Percentiles rank a stretch among this genome's conserved stretches.
Evolutionary conservation across 2,329 filamentous ascomycete genomes (phyloP).

Genomic region (Stenocarpella maydis): DNA sequence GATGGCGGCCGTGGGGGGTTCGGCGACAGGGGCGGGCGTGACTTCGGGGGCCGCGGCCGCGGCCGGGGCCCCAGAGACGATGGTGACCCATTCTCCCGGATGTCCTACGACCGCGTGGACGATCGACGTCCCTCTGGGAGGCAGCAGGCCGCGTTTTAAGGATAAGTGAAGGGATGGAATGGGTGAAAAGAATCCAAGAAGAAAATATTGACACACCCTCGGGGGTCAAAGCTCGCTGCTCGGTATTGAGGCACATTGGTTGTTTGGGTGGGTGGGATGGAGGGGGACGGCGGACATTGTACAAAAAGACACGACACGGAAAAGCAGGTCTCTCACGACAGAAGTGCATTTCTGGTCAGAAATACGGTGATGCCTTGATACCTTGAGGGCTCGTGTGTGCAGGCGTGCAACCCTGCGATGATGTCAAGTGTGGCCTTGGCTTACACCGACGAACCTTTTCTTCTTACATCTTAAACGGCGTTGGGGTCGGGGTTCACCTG

Average conservation of each 20-base stretch:
- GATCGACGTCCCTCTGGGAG: conserved; percentile 5
- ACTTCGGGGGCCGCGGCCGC: background rate
- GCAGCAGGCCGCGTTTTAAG: conserved; percentile 26
- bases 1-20: conserved; percentile 22
- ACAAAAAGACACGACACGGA: conserved; percentile 7
- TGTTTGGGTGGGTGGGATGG: no score
- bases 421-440: background rate
- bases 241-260: background rate
- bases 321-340: background rate
- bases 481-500: background rate
- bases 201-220: background rate
- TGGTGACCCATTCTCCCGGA: conserved; percentile 26
- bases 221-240: background rate
- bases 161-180: background rate
- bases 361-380: background rate
- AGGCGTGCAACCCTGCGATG: background rate
- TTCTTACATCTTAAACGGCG: conserved; percentile 28
- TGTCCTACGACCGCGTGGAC: background rate
- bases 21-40: conserved; percentile 10
- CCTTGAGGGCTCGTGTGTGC: background rate
- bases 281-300: conserved; percentile 7
- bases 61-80: background rate
- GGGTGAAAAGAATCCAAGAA: background rate
- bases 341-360: background rate
- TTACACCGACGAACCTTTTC: background rate